phyloP scores from a whole-genome alignment of 306 rosid species.

The Biancaea sappan region DNA sequence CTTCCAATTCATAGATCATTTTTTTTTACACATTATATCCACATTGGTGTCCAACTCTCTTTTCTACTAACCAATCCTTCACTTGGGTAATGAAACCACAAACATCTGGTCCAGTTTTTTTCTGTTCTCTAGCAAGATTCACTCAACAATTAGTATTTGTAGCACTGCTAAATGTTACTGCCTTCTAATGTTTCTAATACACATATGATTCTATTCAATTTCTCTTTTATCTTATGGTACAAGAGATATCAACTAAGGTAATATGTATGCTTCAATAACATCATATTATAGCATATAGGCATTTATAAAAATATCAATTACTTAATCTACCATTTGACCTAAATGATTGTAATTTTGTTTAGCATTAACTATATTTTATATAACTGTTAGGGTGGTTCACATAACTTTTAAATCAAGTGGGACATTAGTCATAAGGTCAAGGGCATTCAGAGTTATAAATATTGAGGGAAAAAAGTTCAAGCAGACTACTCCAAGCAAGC shows the following conservation, averaged over 20 bases:
- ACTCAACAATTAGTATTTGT: conserved; percentile 5
- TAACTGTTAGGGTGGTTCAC: background rate
- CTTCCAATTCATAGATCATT: background rate
- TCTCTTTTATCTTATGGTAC: background rate
- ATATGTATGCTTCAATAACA: conserved; percentile 22
- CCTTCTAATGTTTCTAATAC: conserved; percentile 26
- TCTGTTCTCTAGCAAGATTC: conserved; percentile 1
- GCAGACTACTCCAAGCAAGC: background rate
- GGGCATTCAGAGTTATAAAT: conserved; percentile 14
- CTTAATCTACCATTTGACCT: conserved; percentile 12
- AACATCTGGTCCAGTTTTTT: conserved; percentile 12
- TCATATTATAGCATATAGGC: background rate
- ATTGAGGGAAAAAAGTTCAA: background rate
- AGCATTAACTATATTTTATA: background rate
- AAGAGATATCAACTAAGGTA: background rate
- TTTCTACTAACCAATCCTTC: conserved; percentile 17
- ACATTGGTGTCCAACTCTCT: conserved; percentile 14
- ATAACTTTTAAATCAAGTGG: background rate
- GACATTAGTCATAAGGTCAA: background rate
- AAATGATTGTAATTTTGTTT: background rate
- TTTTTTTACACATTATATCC: conserved; percentile 14
- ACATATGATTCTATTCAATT: background rate
- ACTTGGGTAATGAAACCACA: background rate
- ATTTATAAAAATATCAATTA: conserved; percentile 13
- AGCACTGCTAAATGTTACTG: background rate